Base-by-base conservation (phyloP, 208 protist species). In the Leishmania tarentolae region DNA sequence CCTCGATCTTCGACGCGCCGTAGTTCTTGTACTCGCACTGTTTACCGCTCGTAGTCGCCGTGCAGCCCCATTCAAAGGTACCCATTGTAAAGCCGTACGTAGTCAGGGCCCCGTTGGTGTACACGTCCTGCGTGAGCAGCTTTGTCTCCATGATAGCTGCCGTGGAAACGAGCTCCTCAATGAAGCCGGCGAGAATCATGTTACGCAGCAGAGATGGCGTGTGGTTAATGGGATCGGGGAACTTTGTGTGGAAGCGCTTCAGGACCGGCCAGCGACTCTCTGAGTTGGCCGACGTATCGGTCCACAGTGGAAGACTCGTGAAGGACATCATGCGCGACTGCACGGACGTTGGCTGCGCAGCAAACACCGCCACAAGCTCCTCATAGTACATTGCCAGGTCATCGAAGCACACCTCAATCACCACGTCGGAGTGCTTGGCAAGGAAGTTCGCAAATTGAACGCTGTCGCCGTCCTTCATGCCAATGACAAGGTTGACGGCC, bases 281-380 rank as follows among this genome's bases (percentile, higher is more conserved):
- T 11, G 80, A 78, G 1, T 28, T 53, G 21, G 68, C 24, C 2
- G 83, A 83, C 31, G 50, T 78, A 65, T 91, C 83, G 24, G 40
- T 82, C 90, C 88, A 91, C 21, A 87, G 76, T 6, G 88, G 90
- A 73, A 93, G 61, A 72, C 79, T 91, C 28, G 72, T 88, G 46
- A 90, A 19, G 56, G 87, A 83, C 19, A 88, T 74, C 21, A 91
- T 46, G 3, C 88, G 84, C 35, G 61, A 35, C 59, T 83, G 81
- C 70, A 82, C 77, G 5, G 73, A 71, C 1, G 76, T 75, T 21
- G 42, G 37, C 31, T 50, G 69, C 6, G 6, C 70, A 2, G 50
- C 3, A 37, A 91, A 87, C 35, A 61, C 78, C 2, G 2, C 21
- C 17, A 82, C 35, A n/a, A 90, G 63, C 4, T 72, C 44, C 24